Conservation (phyloP, 768 basidiomycete genomes). For the Mycena vitilis region DNA sequence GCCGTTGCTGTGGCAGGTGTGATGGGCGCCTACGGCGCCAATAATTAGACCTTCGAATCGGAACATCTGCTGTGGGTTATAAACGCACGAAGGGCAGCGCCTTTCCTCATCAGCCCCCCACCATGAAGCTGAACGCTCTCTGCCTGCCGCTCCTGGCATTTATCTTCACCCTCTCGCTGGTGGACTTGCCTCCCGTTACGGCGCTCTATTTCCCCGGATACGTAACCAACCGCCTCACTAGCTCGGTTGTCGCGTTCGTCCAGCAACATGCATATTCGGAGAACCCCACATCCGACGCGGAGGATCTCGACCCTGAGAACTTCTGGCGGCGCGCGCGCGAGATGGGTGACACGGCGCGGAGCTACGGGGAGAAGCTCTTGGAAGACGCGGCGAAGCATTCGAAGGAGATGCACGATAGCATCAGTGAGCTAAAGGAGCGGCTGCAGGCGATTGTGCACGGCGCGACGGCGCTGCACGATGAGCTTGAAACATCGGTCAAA, state of each 20-base stretch:
- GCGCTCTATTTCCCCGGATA: constrained; percentile 9
- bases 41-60: constrained; percentile 20
- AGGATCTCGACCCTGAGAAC: constrained; percentile 6
- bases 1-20: no score
- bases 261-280: neutral
- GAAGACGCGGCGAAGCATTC: constrained; percentile 29
- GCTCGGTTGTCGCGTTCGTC: neutral
- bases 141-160: constrained; percentile 5
- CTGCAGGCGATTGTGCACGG: constrained; percentile 37
- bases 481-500: constrained; percentile 14
- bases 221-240: neutral
- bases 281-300: constrained; percentile 3
- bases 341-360: constrained; percentile 22
- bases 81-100: neutral
- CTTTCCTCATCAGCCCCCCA: constrained; percentile 1
- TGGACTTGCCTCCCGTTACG: neutral
- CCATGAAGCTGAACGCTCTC: constrained; percentile 17
- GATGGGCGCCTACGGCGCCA: constrained; percentile 7
- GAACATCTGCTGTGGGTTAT: constrained; percentile 16
- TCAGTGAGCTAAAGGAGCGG: constrained; percentile 38
- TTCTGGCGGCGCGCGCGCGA: constrained; percentile 30
- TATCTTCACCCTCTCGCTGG: neutral
- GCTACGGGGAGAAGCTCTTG: constrained; percentile 38
- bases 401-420: constrained; percentile 32
- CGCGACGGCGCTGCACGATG: constrained; percentile 25